Base-by-base conservation (phyloP, 2,329 filamentous ascomycete species). In the Botryotinia globosa region DNA sequence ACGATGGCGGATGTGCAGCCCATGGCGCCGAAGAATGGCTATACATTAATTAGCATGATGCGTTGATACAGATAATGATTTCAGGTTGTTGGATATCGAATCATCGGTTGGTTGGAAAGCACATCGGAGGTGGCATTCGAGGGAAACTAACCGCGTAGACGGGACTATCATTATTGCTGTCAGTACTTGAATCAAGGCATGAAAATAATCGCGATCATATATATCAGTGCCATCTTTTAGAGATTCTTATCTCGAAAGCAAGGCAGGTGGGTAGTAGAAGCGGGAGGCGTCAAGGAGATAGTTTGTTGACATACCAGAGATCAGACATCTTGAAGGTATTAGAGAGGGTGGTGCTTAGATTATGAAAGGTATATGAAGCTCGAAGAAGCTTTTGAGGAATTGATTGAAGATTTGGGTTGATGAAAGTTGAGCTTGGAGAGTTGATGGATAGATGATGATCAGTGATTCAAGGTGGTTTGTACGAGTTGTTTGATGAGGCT, bases 21-120 rank as follows among this genome's bases (percentile, higher is more conserved):
- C 92, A 98, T 96, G 83, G 94, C 94, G 86, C 94, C 94, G 82
- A 98, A 98, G 87, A 98, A 98, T 85, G 94, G 87, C 87, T 89
- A 80, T 68, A 51, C 54, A 64, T 63, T n/a, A 75, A 74, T 81
- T 74, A 81, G 79, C 74, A 75, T 76, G 71, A 76, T 76, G 72
- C 67, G 72, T 72, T 74, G 59, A 67, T 74, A 73, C 74, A 61
- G 74, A 77, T 75, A 77, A 54, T 71, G 56, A 42, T 71, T 56
- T 68, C 54, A 59, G 20, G 54, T 45, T 34, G 58, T 64, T 61
- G 37, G 48, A 37, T 22, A 14, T 71, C 22, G 66, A n/a, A 59
- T 45, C 45, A 48, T 34, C 34, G 51, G 51, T 67, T 59, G 51
- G 42, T 59, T 48, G 44, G 34, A 45, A 56, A 25, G 48, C 64